Base-by-base conservation (phyloP, 306 rosid species). In the Cucumis cinereus region DNA sequence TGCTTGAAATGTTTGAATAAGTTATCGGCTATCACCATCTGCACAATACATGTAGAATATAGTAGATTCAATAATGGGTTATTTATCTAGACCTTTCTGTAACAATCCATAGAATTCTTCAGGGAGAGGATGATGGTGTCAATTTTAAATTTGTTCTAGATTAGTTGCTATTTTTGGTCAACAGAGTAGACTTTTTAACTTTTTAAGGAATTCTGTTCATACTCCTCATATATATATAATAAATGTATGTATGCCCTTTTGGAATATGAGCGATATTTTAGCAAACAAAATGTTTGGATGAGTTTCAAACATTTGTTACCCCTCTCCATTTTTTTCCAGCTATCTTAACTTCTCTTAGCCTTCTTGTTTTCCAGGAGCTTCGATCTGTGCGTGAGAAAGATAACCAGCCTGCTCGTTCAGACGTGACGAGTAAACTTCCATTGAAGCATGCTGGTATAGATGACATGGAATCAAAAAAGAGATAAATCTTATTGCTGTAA, bases 381-480 rank as follows among this genome's bases (percentile, higher is more conserved):
- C 87, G 97, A 73, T 62, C 97, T 14, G 78, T 83, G 19, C 83
- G 87, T 61, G 97, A 91, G 53, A 88, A 81, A 87, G 88, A 87
- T 40, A 43, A 24, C 66, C 63, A 14, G 45, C 74, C 87, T 45
- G 74, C 88, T 66, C 70, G 24, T 53, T 87, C 77, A 74, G 85
- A 77, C 43, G 75, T 78, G 78, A 81, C 84, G 35, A 53, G 60
- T 24, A 89, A 61, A 80, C 80, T 77, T 77, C 80, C 67, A 68
- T 66, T 81, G 54, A 83, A 83, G 81, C 77, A 71, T 68, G 79
- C 81, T 53, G 89, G 82, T 33, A 75, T 49, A 53, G 77, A 80
- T 23, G 36, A 72, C 16, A 90, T 77, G 74, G 86, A 79, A 79
- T 87, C 77, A 60, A 85, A 77, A 64, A 67, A 89, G 89, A 83